These are phyloP conservation scores for Gossypium anomalum DNA, from an alignment of 345 rosid species.

Conservation along the genomic window DNA sequence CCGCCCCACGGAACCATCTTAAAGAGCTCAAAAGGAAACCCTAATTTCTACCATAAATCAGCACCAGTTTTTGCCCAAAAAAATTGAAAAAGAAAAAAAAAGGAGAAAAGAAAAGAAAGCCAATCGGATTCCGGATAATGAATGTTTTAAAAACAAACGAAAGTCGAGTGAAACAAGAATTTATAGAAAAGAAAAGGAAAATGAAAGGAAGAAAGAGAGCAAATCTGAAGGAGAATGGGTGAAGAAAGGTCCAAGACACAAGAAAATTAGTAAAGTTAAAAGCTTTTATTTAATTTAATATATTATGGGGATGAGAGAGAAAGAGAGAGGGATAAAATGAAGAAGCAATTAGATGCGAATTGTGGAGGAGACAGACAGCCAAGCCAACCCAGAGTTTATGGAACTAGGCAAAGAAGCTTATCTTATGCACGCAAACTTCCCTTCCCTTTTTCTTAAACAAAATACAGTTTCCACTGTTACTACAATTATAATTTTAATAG, in stretches of 20 bases:
- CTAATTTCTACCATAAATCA: background rate
- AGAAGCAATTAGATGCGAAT: background rate
- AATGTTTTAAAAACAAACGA: background rate
- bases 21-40: slow-evolving; percentile 12
- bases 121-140: background rate
- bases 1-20: slow-evolving; percentile 90
- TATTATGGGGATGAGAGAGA: background rate
- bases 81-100: background rate
- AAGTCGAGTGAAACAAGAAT: background rate
- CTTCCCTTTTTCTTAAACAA: too few species aligned
- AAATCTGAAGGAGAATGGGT: background rate
- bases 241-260: slow-evolving; percentile 23
- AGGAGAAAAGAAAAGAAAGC: background rate
- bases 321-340: background rate
- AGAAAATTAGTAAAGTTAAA: background rate
- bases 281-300: background rate
- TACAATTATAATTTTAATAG: too few species aligned
- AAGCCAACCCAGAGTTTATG: background rate
- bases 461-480: too few species aligned
- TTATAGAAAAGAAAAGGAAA: background rate
- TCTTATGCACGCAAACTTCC: background rate
- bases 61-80: background rate
- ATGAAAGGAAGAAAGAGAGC: background rate
- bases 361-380: background rate
- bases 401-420: background rate